Percentiles rank a stretch among this genome's conserved stretches.
Conservation (phyloP, 2,329 filamentous ascomycete genomes). For the Domatiomyces globalis region DNA sequence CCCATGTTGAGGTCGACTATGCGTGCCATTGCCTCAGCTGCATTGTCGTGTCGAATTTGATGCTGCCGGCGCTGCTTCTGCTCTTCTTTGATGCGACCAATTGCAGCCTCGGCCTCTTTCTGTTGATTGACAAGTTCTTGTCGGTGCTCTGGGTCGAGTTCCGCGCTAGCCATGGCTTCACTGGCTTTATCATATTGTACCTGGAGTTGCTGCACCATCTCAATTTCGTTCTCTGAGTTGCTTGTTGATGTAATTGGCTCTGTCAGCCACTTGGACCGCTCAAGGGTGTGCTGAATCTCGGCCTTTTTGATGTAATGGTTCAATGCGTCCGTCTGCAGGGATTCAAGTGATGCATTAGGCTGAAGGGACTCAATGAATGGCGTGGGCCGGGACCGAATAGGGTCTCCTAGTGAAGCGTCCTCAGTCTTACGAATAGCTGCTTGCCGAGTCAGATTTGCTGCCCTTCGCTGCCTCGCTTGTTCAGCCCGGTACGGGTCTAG, state of each 20-base stretch:
- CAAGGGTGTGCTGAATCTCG: slow-evolving; percentile 53
- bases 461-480: slow-evolving; percentile 69
- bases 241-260: slow-evolving; percentile 13
- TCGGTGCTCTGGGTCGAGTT: background rate
- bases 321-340: slow-evolving; percentile 33
- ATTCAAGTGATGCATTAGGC: slow-evolving; percentile 17
- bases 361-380: slow-evolving; percentile 69
- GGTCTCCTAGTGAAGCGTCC: slow-evolving; percentile 57
- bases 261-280: slow-evolving; percentile 54
- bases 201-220: background rate
- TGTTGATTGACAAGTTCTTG: slow-evolving; percentile 6
- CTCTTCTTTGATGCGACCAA: slow-evolving; percentile 28
- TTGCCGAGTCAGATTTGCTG: slow-evolving; percentile 65
- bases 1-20: slow-evolving; percentile 67
- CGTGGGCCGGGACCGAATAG: slow-evolving; percentile 63
- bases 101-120: slow-evolving; percentile 15
- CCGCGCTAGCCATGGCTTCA: background rate
- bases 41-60: slow-evolving; percentile 48
- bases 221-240: background rate
- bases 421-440: slow-evolving; percentile 52
- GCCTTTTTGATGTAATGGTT: slow-evolving; percentile 61
- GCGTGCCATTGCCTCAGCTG: slow-evolving; percentile 59
- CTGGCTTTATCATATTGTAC: background rate
- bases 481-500: slow-evolving; percentile 66
- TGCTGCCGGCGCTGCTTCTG: slow-evolving; percentile 16